Evolutionary conservation across 2,329 filamentous ascomycete genomes (phyloP).

Genomic region (Cladophialophora yegresii): DNA sequence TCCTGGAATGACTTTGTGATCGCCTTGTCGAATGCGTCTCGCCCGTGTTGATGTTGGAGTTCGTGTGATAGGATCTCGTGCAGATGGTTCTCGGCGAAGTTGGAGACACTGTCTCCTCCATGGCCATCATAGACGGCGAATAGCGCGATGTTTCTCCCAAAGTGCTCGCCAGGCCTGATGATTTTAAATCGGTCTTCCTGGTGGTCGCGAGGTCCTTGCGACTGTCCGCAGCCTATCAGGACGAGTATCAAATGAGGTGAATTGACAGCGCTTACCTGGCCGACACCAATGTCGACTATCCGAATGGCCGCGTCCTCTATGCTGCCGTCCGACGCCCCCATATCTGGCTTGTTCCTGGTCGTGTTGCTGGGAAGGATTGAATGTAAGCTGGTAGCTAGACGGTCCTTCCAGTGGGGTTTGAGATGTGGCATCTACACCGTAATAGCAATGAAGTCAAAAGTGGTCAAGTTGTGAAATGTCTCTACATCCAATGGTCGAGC

Average conservation of each 20-base stretch:
- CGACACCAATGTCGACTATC: not conserved
- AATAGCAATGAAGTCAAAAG: not conserved
- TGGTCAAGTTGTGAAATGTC: not conserved
- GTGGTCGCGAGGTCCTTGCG: not conserved
- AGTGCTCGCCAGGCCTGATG: not conserved
- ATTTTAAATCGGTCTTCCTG: conserved; percentile 1
- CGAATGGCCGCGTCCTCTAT: not conserved
- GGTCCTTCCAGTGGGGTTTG: not conserved
- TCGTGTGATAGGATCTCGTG: not conserved
- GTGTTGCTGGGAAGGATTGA: not conserved
- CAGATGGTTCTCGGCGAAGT: not conserved
- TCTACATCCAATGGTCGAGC: not conserved
- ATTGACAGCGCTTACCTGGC: not conserved
- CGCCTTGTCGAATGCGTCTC: not conserved
- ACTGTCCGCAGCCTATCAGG: not conserved
- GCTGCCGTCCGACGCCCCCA: not conserved
- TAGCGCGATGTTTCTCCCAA: not conserved
- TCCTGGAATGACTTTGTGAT: not conserved
- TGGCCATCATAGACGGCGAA: conserved; percentile 3
- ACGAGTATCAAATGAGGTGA: not conserved
- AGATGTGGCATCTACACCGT: not conserved
- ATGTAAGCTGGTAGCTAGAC: not conserved
- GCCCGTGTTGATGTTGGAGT: conserved; percentile 3
- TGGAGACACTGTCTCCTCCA: not conserved
- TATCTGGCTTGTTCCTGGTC: not conserved